Percentiles rank a stretch among this genome's conserved stretches.
These are phyloP conservation scores for Cladochytrium replicatum DNA, from an alignment of 192 early-diverging fungal genomes.

Conservation along the genomic window DNA sequence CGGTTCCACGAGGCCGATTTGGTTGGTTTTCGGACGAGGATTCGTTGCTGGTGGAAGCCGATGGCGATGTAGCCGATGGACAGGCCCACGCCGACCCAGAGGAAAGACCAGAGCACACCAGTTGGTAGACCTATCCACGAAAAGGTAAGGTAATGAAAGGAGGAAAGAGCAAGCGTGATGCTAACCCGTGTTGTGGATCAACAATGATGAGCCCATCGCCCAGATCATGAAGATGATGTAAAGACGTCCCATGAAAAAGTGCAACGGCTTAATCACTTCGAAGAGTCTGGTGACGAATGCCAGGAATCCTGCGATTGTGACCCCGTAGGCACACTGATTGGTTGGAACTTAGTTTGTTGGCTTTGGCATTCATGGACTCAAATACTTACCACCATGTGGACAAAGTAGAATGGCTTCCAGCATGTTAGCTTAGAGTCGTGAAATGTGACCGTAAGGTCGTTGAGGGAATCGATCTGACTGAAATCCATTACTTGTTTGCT, in stretches of 20 bases:
- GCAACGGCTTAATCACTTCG: slow-evolving; percentile 7
- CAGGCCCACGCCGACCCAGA: slow-evolving; percentile 20
- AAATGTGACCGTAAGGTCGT: no score
- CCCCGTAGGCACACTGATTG: slow-evolving; percentile 18
- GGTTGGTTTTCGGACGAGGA: no score
- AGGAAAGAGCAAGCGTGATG: no score
- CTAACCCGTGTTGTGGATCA: slow-evolving; percentile 33
- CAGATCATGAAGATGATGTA: slow-evolving; percentile 32
- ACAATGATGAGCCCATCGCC: slow-evolving; percentile 16
- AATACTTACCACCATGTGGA: no score
- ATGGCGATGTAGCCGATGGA: slow-evolving; percentile 26
- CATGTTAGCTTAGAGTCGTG: no score
- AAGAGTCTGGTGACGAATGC: slow-evolving; percentile 23
- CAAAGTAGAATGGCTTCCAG: no score
- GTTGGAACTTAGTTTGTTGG: no score
- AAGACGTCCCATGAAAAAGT: slow-evolving; percentile 21
- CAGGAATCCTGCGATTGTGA: slow-evolving; percentile 16
- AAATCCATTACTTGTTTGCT: no score
- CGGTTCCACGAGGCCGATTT: no score
- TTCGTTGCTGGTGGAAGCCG: slow-evolving; percentile 17
- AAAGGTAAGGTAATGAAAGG: not conserved
- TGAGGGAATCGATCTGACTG: no score
- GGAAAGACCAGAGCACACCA: slow-evolving; percentile 24
- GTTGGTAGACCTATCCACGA: no score
- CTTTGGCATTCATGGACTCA: no score